These are phyloP conservation scores for Globisporangium cystogenes DNA, from an alignment of 352 stramenopile species.

Conservation along the genomic window DNA sequence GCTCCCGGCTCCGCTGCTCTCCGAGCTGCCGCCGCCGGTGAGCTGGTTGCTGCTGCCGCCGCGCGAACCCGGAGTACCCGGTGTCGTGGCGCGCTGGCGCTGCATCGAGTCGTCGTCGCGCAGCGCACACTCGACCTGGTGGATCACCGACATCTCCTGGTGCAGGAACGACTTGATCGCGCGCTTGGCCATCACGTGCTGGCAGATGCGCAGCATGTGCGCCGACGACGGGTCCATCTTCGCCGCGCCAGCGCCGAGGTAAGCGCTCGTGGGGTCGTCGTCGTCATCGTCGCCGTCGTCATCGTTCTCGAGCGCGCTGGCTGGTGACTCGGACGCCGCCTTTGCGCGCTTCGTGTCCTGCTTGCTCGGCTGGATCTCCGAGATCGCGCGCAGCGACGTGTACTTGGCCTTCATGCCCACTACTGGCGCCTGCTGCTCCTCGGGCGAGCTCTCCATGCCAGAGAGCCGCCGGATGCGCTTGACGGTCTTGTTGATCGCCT, in stretches of 20 bases:
- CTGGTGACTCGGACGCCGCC: not conserved
- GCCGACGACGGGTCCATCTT: constrained; percentile 48
- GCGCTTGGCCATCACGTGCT: constrained; percentile 68
- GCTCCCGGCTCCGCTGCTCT: not conserved
- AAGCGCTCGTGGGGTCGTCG: constrained; percentile 5
- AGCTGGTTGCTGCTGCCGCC: not conserved
- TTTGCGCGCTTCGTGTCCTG: constrained; percentile 4
- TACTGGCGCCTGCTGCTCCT: not conserved
- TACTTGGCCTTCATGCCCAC: constrained; percentile 18
- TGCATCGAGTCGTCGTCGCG: constrained; percentile 42
- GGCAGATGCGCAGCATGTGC: constrained; percentile 63
- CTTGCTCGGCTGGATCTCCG: constrained; percentile 3
- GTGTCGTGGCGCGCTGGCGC: constrained; percentile 16
- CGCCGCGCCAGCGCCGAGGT: constrained; percentile 5
- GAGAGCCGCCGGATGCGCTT: constrained; percentile 51
- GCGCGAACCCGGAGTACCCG: not conserved
- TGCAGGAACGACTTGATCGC: constrained; percentile 57
- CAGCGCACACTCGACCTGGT: constrained; percentile 38
- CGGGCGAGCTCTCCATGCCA: constrained; percentile 11
- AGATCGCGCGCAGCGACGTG: constrained; percentile 33
- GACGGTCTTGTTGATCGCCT: constrained; percentile 56
- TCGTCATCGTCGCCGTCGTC: constrained; percentile 19
- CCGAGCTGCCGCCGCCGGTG: not conserved
- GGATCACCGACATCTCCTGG: constrained; percentile 58
- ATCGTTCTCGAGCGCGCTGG: not conserved